Base-by-base conservation (phyloP, 148 eudicot species). In the Rhododendron griersonianum region DNA sequence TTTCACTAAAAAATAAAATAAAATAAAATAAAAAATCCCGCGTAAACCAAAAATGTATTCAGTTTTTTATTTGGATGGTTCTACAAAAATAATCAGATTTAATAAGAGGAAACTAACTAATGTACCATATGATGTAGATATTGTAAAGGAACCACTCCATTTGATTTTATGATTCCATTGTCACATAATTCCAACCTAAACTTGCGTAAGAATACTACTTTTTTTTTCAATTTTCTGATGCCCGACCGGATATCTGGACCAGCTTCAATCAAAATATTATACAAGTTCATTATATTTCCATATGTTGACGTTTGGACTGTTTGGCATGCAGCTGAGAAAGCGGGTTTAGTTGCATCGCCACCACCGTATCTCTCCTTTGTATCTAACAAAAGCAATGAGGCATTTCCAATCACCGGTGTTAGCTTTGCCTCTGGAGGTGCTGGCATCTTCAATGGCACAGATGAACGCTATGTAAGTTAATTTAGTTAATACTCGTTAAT, bases 401-500 rank as follows among this genome's bases (percentile, higher is more conserved):
- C 77, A 11, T 91, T 91, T 77, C 87, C 84, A 15, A 74, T 87
- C 15, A 84, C 86, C 25, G 98, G 98, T 30, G 93, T 93, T 53
- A 94, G 90, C 93, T 95, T 95, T 88, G 98, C 98, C 59, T 96
- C 98, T 0, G 98, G 98, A 47, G 96, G 98, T 65, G 96, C 98
- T 19, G 95, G 96, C 82, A 90, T 96, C 73, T 90, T 93, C 23
- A 93, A 93, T 78, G 89, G 89, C 88, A 83, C 92, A 5, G 91
- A 90, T 25, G 88, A 91, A 74, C 85, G 82, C 76, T 89, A 53
- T 16, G 98, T 96, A 96, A 87, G 95, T 81, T 69, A 4, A 10
- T 69, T 28, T 63, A 19, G 19, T 59, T 59, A 59, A 18, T 59
- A 11, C 2, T 11, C 21, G 95, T 80, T 67, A 1, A 9, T 67